Evolutionary conservation across 768 basidiomycete genomes (phyloP), one percentile per base, ranked within the genome.

Genomic region (Tremella mesenterica): DNA sequence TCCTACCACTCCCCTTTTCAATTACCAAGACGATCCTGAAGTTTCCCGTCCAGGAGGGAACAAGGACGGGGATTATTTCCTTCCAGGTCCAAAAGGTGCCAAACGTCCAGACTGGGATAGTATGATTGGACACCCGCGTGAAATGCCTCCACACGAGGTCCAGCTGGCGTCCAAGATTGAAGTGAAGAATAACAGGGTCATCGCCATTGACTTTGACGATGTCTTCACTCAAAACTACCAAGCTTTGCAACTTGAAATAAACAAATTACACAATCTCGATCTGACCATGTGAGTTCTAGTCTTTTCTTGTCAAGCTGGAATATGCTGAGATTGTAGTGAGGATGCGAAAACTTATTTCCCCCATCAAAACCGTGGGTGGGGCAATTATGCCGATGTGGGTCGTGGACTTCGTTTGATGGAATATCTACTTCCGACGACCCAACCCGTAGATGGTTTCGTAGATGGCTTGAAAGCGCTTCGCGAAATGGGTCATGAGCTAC

Each of bases 161-260:
- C 8, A 36, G 33, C n/a, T 27, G 5, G 39, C 36, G 14, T 14
- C 28, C 27, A 25, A 48, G 18, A 27, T 18, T 30, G 48, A 44
- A 21, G 50, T n/a, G 6, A 10, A 41, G 10, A 49, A 51, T 30
- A 63, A 63, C 21, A 29, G 64, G 13, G 51, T 69, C 28, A 63
- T 69, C 27, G 61, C 54, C 3, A 31, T 69, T 41, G 67, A 69
- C 49, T 64, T 69, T 44, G 67, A 65, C 34, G 67, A 61, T 44
- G 61, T 65, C 8, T 65, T 54, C 33, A 44, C 50, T 1, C 58
- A 57, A 20, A 61, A 56, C 36, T 54, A 60, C 26, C 53, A 48
- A 9, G 56, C 52, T 6, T 39, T 59, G 7, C 16, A 47, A 16
- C 44, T 25, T 2, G 59, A 56, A 46, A 60, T 57, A 44, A 63